phyloP scores from a whole-genome alignment of 2,329 filamentous ascomycete species.

The Colletotrichum australisinense region DNA sequence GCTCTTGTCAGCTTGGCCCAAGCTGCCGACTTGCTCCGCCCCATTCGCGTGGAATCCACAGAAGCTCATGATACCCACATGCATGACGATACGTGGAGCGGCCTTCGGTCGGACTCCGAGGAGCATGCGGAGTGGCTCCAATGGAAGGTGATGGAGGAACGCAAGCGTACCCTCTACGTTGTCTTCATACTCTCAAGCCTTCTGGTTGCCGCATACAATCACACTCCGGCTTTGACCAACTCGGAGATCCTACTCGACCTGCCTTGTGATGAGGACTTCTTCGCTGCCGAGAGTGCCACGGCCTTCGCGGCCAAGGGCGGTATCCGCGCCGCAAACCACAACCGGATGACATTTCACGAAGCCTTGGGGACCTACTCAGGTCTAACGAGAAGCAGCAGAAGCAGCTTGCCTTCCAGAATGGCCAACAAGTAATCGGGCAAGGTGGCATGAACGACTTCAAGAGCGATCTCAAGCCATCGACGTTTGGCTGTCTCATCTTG shows the following conservation, averaged over 20 bases:
- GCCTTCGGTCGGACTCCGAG: conserved; percentile 57
- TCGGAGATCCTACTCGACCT: conserved; percentile 91
- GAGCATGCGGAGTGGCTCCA: conserved; percentile 84
- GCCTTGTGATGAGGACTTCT: conserved; percentile 93
- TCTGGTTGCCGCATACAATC: conserved; percentile 92
- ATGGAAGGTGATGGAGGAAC: conserved; percentile 91
- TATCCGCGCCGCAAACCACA: conserved; percentile 73
- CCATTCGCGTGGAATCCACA: conserved; percentile 55
- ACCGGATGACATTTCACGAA: conserved; percentile 81
- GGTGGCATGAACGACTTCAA: conserved; percentile 52
- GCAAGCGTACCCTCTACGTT: conserved; percentile 91
- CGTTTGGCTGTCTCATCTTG: conserved; percentile 89
- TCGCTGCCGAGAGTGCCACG: conserved; percentile 84
- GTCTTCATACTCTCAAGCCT: conserved; percentile 94
- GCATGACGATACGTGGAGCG: conserved; percentile 63
- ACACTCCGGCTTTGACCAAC: conserved; percentile 90
- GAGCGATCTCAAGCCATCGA: conserved; percentile 82
- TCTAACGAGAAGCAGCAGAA: conserved; percentile 76
- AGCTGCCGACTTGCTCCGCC: conserved; percentile 78
- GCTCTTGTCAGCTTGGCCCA: conserved; percentile 91
- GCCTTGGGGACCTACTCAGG: conserved; percentile 85
- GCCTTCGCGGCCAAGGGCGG: conserved; percentile 85
- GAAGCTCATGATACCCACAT: conserved; percentile 68
- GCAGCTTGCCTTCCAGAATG: conserved; percentile 57
- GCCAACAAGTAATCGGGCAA: conserved; percentile 60